Base-by-base conservation (phyloP, 2,329 filamentous ascomycete genomes). In the Fusarium nodosum region DNA sequence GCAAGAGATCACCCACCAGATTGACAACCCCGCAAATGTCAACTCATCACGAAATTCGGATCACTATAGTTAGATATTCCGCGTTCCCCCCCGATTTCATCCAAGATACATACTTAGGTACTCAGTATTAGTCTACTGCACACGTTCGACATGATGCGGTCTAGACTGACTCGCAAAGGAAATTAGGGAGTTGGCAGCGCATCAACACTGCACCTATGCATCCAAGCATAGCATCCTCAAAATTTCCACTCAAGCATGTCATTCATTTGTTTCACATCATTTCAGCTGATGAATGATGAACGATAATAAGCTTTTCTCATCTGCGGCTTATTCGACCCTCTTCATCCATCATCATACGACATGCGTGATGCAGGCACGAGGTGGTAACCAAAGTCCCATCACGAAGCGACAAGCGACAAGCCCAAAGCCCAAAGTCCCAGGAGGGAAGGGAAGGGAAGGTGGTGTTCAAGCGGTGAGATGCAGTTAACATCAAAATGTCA, bases 1-100 rank as follows among this genome's bases (percentile, higher is more conserved):
- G 60, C 55, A 67, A 20, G 60, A 13, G 68, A 66, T 67, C 71
- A 64, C 47, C 65, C 71, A 63, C 71, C 60, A 59, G 71, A 74
- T 73, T 69, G 71, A 71, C 69, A 51, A 71, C 71, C 71, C 71
- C 71, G 64, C 71, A 73, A 64, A 64, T 57, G 58, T 53, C 39
- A 60, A 61, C 47, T 55, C 20, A 68, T 50, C 36, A 55, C 28
- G 47, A 56, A 59, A 36, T 47, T 41, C 41, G 20, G 18, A 51
- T 38, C 47, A 45, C 16, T 46, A 41, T 26, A 24, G 22, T 24
- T 24, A 63, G 41, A 28, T 28, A 30, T 53, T 36, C 15, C 52
- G 36, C 22, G 13, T 24, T 44, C 52, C 24, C 16, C 4, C 28
- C 28, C 28, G 10, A 30, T 11, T 30, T 30, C 28, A 30, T 30